Percentiles rank a stretch among this genome's conserved stretches.
These are phyloP conservation scores for Falciphora oryzae DNA, from an alignment of 2,329 filamentous ascomycete genomes.

Conservation along the genomic window DNA sequence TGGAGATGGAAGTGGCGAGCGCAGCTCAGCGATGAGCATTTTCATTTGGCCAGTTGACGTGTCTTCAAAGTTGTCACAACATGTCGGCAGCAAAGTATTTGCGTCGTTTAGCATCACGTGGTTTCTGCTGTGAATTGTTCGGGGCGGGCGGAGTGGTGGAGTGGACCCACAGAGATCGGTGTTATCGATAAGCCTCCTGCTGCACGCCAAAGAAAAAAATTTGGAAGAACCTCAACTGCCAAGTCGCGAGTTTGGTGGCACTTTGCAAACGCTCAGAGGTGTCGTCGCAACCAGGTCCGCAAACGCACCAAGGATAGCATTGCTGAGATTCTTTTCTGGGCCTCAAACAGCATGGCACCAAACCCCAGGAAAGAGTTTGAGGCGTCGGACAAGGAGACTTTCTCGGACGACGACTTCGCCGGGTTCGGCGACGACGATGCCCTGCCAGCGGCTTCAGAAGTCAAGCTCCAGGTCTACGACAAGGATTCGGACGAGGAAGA, in stretches of 20 bases:
- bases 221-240: not conserved
- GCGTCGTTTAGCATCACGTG: not conserved
- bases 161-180: not conserved
- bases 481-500: conserved; percentile 82
- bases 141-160: too few species aligned
- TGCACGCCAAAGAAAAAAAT: conserved; percentile 7
- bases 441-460: conserved; percentile 11
- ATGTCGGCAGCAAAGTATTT: not conserved
- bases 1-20: conserved; percentile 18
- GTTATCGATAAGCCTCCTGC: conserved; percentile 6
- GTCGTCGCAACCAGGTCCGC: not conserved
- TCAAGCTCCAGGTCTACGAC: conserved; percentile 34
- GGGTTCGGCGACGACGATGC: conserved; percentile 22
- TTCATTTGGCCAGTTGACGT: not conserved
- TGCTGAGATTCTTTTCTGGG: not conserved
- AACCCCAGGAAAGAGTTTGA: conserved; percentile 16
- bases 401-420: conserved; percentile 23
- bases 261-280: too few species aligned
- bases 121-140: not conserved
- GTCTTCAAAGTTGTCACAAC: not conserved
- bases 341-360: conserved; percentile 14
- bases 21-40: conserved; percentile 12
- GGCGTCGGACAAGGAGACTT: conserved; percentile 13
- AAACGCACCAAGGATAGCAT: not conserved
- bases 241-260: not conserved